Base-by-base conservation (phyloP, 129 eudicot genomes). In the Arctium lappa region DNA sequence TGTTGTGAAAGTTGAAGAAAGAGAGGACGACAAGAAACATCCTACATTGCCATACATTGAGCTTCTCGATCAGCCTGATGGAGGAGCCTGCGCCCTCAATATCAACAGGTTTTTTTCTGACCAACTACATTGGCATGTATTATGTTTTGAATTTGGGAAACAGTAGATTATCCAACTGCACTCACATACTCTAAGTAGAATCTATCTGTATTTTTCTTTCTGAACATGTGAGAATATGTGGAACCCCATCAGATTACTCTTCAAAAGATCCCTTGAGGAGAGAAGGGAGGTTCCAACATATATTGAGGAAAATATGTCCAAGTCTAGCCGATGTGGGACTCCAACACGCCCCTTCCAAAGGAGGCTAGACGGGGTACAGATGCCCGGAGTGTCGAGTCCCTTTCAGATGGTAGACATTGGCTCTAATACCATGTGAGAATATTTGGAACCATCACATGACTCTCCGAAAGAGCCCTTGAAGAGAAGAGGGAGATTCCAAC, bases 51-150 rank as follows among this genome's bases (percentile, higher is more conserved):
- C 91, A 85, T 89, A 85, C 89, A 80, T 80, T 69, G 97, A 86
- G 73, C 85, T 86, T 90, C 91, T 88, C 77, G 98, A 93, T 84
- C 99, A 96, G 91, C 90, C 95, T 40, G 98, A 96, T 80, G 99
- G 99, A 65, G 99, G 99, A 75, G 99, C 99, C 34, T 88, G 92
- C 73, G 97, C 99, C 79, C 99, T 96, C 79, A 96, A 96, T 86
- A 96, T 96, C 77, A 90, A 93, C 90, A 96, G 99, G 99, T 93
- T 77, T 62, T 15, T 81, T 68, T 15, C 62, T 66, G 33, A 81
- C n/a, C 81, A 27, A 16, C 42, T 29, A 30, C 60, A 36, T 39
- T 79, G 69, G 13, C n/a, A 18, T 12, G 29, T 63, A 15, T 60
- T 60, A 60, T n/a, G 68, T 60, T 60, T 60, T 60, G 68, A 60